These are phyloP conservation scores for Pseudozyma flocculosa DNA, from an alignment of 1,284 basidiomycete genomes.

Conservation along the genomic window DNA sequence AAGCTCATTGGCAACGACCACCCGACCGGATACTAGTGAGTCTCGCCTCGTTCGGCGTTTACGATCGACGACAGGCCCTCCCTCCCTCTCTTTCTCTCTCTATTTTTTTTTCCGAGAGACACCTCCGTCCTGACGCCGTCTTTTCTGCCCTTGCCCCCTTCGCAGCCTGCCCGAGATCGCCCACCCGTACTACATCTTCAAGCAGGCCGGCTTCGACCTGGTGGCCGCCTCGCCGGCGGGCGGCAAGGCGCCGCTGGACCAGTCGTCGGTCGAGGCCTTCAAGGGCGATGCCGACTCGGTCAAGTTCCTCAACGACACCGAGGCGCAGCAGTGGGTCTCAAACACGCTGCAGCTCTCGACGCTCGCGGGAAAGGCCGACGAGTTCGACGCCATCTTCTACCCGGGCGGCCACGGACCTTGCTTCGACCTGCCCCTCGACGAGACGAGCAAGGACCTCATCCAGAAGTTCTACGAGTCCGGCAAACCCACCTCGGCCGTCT, in stretches of 20 bases:
- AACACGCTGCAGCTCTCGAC: slow-evolving; percentile 67
- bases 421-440: slow-evolving; percentile 46
- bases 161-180: slow-evolving; percentile 64
- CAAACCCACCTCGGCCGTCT: slow-evolving; percentile 43
- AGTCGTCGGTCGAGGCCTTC: slow-evolving; percentile 65
- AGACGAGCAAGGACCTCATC: slow-evolving; percentile 36
- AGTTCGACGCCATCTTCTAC: slow-evolving; percentile 75
- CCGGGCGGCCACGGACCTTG: slow-evolving; percentile 65
- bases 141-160: background rate
- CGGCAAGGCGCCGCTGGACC: slow-evolving; percentile 72
- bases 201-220: slow-evolving; percentile 64
- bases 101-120: background rate
- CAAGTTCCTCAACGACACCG: slow-evolving; percentile 68
- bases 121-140: background rate
- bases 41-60: background rate
- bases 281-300: slow-evolving; percentile 65
- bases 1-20: slow-evolving; percentile 66
- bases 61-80: no score
- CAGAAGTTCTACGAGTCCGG: slow-evolving; percentile 39
- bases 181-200: slow-evolving; percentile 74
- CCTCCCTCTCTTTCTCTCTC: background rate
- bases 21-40: slow-evolving; percentile 63
- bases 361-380: slow-evolving; percentile 63
- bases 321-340: slow-evolving; percentile 64
- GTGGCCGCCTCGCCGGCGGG: slow-evolving; percentile 73